Percentiles rank a stretch among this genome's conserved stretches.
Evolutionary conservation across 2,329 filamentous ascomycete genomes (phyloP).

Genomic region (Tolypocladium pustulatum): DNA sequence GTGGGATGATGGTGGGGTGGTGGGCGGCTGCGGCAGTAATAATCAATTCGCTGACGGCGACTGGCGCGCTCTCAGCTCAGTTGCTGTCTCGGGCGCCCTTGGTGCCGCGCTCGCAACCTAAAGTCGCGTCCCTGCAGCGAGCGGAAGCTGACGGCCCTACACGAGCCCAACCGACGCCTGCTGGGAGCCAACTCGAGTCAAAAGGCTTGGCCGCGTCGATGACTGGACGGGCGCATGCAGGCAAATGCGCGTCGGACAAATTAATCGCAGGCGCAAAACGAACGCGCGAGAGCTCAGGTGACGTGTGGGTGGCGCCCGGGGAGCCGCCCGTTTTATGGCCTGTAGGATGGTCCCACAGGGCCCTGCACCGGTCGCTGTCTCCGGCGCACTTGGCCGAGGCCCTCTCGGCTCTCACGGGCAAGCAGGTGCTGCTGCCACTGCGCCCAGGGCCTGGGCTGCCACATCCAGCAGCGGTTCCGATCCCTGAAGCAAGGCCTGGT

Average conservation of each 20-base stretch:
- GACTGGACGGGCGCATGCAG: background rate
- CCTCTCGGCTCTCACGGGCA: conserved; percentile 4
- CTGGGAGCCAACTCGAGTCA: background rate
- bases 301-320: background rate
- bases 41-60: background rate
- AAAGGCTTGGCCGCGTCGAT: background rate
- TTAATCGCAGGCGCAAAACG: background rate
- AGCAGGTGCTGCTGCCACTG: background rate
- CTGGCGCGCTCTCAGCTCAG: background rate
- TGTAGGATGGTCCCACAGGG: background rate
- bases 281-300: background rate
- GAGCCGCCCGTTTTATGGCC: conserved; percentile 3
- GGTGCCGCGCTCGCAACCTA: background rate
- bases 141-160: background rate
- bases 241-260: background rate
- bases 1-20: conserved; percentile 2
- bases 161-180: background rate
- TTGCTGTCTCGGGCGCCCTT: background rate
- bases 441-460: background rate
- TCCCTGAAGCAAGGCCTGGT: background rate
- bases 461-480: background rate
- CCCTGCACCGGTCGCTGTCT: background rate
- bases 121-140: background rate
- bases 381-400: conserved; percentile 8
- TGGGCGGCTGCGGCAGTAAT: background rate